A percentile compares a stretch with the other conserved stretches of the same genome.
phyloP scores from a whole-genome alignment of 257 asterid genomes.

The Rauvolfia tetraphylla region DNA sequence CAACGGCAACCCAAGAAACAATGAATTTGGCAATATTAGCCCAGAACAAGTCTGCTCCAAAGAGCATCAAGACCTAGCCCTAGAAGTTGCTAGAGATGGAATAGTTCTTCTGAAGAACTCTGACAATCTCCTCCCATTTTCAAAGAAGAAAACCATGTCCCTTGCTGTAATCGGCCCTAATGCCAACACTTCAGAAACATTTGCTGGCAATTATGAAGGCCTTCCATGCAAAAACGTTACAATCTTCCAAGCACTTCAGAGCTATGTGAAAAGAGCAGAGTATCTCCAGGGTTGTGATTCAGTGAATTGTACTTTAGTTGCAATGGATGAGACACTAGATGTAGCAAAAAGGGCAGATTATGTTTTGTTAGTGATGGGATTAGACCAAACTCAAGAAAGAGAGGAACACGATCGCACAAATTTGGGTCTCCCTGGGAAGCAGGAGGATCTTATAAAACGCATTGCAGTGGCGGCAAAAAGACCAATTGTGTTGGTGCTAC shows the following conservation, averaged over 20 bases:
- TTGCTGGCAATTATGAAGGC: conserved; percentile 67
- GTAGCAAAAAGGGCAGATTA: conserved; percentile 39
- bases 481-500: conserved; percentile 47
- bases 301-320: conserved; percentile 40
- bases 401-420: conserved; percentile 46
- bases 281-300: conserved; percentile 42
- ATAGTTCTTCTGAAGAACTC: conserved; percentile 69
- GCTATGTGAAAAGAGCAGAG: conserved; percentile 18
- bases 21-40: conserved; percentile 37
- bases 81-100: conserved; percentile 57
- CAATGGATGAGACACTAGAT: conserved; percentile 29
- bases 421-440: conserved; percentile 55
- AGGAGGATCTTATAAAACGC: conserved; percentile 33
- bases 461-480: conserved; percentile 43
- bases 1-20: conserved; percentile 48
- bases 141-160: conserved; percentile 34
- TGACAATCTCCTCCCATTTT: conserved; percentile 48
- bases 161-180: conserved; percentile 62
- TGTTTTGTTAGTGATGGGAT: conserved; percentile 61
- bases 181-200: conserved; percentile 32
- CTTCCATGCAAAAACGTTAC: conserved; percentile 47
- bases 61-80: conserved; percentile 52
- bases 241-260: conserved; percentile 48
- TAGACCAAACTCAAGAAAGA: conserved; percentile 54
- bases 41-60: conserved; percentile 42